These are phyloP conservation scores for Quambalaria eucalypti DNA, from an alignment of 1,284 basidiomycete species.

Conservation along the genomic window DNA sequence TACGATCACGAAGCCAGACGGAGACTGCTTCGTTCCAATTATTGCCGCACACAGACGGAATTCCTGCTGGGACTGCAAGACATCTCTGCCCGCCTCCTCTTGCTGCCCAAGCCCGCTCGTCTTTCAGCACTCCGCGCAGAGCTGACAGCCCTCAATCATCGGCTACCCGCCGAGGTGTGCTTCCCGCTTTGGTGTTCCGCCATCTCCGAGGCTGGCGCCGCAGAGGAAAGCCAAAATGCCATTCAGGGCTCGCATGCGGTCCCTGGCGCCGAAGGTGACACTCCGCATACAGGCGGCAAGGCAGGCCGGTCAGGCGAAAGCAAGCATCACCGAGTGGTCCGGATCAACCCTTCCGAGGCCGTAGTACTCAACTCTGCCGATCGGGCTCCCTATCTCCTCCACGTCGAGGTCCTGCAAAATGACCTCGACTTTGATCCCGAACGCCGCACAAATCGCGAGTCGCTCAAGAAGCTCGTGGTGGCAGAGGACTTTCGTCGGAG, in stretches of 20 bases:
- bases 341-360: slow-evolving; percentile 93
- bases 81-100: slow-evolving; percentile 81
- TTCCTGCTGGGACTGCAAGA: slow-evolving; percentile 82
- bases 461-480: slow-evolving; percentile 69
- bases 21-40: slow-evolving; percentile 49
- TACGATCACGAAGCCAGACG: slow-evolving; percentile 28
- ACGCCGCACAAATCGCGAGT: slow-evolving; percentile 65
- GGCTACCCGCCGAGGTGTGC: slow-evolving; percentile 78
- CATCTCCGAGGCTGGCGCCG: slow-evolving; percentile 7
- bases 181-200: slow-evolving; percentile 84
- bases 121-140: slow-evolving; percentile 91
- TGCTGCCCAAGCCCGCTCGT: slow-evolving; percentile 86
- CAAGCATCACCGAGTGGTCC: slow-evolving; percentile 81
- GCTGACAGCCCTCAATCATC: slow-evolving; percentile 88
- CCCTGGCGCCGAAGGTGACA: neutral
- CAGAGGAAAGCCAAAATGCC: slow-evolving; percentile 14
- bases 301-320: neutral
- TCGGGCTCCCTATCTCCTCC: slow-evolving; percentile 81
- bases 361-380: slow-evolving; percentile 98
- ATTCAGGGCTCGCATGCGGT: slow-evolving; percentile 50
- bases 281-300: too few species aligned
- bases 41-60: slow-evolving; percentile 81
- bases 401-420: slow-evolving; percentile 81
- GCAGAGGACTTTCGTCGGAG: slow-evolving; percentile 56
- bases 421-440: slow-evolving; percentile 91